These are phyloP conservation scores for Sonneratia alba DNA, from an alignment of 345 rosid species.

Conservation along the genomic window DNA sequence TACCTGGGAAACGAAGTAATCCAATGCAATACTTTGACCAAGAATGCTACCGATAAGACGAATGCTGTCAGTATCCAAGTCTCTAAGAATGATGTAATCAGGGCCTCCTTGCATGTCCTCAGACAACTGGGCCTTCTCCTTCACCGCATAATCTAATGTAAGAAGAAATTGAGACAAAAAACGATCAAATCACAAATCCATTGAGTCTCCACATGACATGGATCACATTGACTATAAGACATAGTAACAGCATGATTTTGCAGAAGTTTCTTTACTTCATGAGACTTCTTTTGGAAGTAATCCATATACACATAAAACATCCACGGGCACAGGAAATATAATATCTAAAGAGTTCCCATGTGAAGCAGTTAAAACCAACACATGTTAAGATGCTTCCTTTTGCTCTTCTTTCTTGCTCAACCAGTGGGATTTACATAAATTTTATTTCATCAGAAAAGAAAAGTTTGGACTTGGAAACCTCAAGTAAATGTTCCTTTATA, in stretches of 20 bases:
- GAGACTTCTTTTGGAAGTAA: background rate
- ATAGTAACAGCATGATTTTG: background rate
- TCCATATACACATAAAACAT: background rate
- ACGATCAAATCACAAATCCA: background rate
- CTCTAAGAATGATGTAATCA: slow-evolving; percentile 61
- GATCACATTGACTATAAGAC: background rate
- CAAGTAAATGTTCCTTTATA: background rate
- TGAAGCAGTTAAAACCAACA: background rate
- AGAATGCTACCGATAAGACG: slow-evolving; percentile 90
- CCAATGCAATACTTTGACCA: slow-evolving; percentile 90
- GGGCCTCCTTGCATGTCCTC: slow-evolving; percentile 86
- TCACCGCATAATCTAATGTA: slow-evolving; percentile 69
- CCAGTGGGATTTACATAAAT: background rate
- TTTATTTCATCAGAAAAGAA: background rate
- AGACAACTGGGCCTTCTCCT: slow-evolving; percentile 59
- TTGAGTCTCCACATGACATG: background rate
- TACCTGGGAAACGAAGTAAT: slow-evolving; percentile 93
- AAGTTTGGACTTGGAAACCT: background rate
- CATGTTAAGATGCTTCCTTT: background rate
- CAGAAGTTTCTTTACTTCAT: background rate
- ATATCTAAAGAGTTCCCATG: background rate
- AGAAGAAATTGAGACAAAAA: background rate
- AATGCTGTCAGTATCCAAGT: slow-evolving; percentile 71
- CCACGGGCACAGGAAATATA: background rate
- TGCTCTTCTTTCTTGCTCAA: background rate